Evolutionary conservation across 1,284 basidiomycete species (phyloP).

Genomic region (Heterobasidion irregulare): DNA sequence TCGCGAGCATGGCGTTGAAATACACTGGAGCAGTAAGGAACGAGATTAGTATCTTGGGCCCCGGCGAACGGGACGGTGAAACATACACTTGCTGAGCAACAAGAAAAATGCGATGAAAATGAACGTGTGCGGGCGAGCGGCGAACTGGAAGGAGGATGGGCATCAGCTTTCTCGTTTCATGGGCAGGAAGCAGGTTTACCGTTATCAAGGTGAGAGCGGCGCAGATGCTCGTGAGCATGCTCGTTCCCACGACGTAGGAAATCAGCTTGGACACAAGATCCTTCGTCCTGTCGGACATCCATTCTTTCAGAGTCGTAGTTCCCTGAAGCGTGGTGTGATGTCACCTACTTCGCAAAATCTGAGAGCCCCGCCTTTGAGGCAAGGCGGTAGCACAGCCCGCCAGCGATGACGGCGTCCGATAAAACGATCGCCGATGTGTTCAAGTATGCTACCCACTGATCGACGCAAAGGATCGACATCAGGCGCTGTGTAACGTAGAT

Average conservation of each 20-base stretch:
- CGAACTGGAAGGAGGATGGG: neutral
- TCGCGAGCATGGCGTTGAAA: neutral
- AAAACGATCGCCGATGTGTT: neutral
- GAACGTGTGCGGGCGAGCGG: neutral
- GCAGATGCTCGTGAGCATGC: neutral
- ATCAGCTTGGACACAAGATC: neutral
- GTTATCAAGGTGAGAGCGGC: neutral
- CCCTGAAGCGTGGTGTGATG: neutral
- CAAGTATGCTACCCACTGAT: neutral
- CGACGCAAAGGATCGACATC: neutral
- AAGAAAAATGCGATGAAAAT: neutral
- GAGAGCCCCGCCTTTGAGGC: neutral
- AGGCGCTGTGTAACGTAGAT: too few species aligned
- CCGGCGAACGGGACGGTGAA: too few species aligned
- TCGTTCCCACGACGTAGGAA: neutral
- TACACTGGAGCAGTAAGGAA: neutral
- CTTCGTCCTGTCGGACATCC: neutral
- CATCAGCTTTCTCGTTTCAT: neutral
- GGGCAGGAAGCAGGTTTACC: neutral
- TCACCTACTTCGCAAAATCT: neutral
- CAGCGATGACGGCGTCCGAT: neutral
- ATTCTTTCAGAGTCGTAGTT: too few species aligned
- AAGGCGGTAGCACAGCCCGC: neutral
- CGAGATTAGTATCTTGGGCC: neutral
- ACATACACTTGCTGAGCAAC: neutral